These are phyloP conservation scores for Discostella stelligera DNA, from an alignment of 352 stramenopile species.

Conservation along the genomic window DNA sequence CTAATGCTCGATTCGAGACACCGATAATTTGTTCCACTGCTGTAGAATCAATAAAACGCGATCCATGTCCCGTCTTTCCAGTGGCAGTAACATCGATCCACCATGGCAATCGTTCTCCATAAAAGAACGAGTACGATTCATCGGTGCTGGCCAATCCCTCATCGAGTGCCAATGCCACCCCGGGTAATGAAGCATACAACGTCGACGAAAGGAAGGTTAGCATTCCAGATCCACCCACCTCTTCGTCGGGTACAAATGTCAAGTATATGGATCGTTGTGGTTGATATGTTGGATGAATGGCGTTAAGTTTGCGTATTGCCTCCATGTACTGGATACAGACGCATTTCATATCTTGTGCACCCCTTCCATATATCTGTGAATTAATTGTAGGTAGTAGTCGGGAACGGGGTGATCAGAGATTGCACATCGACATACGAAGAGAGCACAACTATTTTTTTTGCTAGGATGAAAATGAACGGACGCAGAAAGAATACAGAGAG, in stretches of 20 bases:
- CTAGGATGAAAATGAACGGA: background rate
- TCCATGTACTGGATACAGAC: conserved; percentile 95
- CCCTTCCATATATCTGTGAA: conserved; percentile 5
- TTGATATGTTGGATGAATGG: conserved; percentile 68
- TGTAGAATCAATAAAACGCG: conserved; percentile 92
- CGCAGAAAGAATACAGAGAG: background rate
- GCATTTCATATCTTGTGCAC: conserved; percentile 89
- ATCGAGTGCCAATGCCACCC: conserved; percentile 90
- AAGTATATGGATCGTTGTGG: conserved; percentile 89
- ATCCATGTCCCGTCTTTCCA: conserved; percentile 85
- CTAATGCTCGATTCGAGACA: conserved; percentile 83
- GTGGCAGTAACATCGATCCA: conserved; percentile 84
- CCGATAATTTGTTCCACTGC: conserved; percentile 92
- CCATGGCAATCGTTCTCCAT: conserved; percentile 91
- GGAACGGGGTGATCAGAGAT: background rate
- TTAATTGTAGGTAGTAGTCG: background rate
- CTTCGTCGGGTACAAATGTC: conserved; percentile 89
- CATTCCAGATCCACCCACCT: conserved; percentile 93
- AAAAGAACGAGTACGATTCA: conserved; percentile 93
- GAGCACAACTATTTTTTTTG: no score
- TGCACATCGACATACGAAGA: background rate
- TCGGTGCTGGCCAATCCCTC: conserved; percentile 90
- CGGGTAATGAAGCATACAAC: conserved; percentile 85
- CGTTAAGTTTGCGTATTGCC: conserved; percentile 82
- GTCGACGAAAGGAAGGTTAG: conserved; percentile 86